Evolutionary conservation across 768 basidiomycete species (phyloP).

Genomic region (Rhodotorula paludigena): DNA sequence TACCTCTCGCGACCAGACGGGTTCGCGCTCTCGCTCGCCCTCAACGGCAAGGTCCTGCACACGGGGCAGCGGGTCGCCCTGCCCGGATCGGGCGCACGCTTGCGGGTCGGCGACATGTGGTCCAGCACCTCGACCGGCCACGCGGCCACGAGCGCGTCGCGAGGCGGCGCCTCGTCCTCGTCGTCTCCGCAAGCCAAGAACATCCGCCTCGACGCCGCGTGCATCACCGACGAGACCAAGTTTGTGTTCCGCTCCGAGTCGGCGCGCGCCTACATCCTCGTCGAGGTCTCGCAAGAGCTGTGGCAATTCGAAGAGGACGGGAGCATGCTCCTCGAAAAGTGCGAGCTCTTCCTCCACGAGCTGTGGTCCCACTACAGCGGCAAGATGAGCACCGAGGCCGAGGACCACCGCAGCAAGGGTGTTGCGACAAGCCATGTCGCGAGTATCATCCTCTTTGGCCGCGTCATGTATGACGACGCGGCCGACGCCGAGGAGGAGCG

Average conservation of each 20-base stretch:
- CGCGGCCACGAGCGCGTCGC: neutral
- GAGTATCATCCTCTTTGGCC: slow-evolving; percentile 87
- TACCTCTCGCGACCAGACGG: slow-evolving; percentile 77
- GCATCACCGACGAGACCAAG: slow-evolving; percentile 76
- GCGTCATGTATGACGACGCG: slow-evolving; percentile 77
- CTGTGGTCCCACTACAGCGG: slow-evolving; percentile 74
- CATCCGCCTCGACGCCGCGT: slow-evolving; percentile 54
- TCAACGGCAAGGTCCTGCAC: slow-evolving; percentile 76
- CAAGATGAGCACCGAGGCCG: slow-evolving; percentile 23
- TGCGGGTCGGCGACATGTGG: slow-evolving; percentile 73
- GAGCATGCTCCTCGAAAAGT: slow-evolving; percentile 78
- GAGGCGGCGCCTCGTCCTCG: neutral
- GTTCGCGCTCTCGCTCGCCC: slow-evolving; percentile 83
- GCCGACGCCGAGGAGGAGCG: slow-evolving; percentile 60
- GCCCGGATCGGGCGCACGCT: slow-evolving; percentile 67
- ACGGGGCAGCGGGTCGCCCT: slow-evolving; percentile 78
- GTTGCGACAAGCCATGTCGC: slow-evolving; percentile 85
- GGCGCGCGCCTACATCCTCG: slow-evolving; percentile 86
- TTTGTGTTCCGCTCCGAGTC: slow-evolving; percentile 83
- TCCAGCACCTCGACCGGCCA: slow-evolving; percentile 59
- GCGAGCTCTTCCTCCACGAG: slow-evolving; percentile 88
- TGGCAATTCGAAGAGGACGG: slow-evolving; percentile 98
- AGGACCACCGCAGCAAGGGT: slow-evolving; percentile 47
- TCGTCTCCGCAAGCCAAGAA: neutral
- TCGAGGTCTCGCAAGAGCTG: slow-evolving; percentile 90